Percentiles rank a stretch among this genome's conserved stretches.
These are phyloP conservation scores for Paracoccidioides lutzii DNA, from an alignment of 2,329 filamentous ascomycete species.

Conservation along the genomic window DNA sequence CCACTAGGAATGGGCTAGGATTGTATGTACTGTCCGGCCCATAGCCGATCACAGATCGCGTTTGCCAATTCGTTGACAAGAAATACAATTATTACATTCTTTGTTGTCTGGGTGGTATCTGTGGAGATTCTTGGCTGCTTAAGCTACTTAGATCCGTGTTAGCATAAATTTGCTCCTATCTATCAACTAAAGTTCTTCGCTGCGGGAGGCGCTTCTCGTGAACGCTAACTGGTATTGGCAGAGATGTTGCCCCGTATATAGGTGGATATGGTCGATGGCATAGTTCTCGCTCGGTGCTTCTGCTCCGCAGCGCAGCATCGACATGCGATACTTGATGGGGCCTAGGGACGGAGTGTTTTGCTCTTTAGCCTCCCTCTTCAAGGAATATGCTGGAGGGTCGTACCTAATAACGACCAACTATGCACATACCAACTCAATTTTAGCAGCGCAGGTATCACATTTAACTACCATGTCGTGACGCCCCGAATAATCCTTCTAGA, in stretches of 20 bases:
- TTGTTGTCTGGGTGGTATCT: too few species aligned
- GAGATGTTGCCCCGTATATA: too few species aligned
- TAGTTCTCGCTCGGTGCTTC: background rate
- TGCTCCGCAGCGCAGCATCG: background rate
- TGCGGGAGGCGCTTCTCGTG: too few species aligned
- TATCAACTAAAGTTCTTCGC: too few species aligned
- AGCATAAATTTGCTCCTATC: background rate
- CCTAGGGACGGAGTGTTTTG: background rate
- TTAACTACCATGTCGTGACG: background rate
- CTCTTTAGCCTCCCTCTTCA: background rate
- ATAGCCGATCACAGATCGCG: too few species aligned
- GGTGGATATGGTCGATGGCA: too few species aligned
- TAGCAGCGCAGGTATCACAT: background rate
- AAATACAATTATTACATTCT: too few species aligned
- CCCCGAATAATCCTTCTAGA: background rate
- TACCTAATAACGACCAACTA: background rate
- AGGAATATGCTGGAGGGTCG: background rate
- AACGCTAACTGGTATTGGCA: too few species aligned
- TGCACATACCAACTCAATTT: background rate
- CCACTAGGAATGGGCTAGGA: too few species aligned
- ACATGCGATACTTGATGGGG: background rate
- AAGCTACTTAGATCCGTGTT: background rate
- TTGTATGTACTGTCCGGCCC: too few species aligned
- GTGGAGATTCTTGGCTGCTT: background rate
- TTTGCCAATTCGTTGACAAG: too few species aligned